These are phyloP conservation scores for Clonostachys rhizophaga DNA, from an alignment of 2,329 filamentous ascomycete genomes.

Conservation along the genomic window DNA sequence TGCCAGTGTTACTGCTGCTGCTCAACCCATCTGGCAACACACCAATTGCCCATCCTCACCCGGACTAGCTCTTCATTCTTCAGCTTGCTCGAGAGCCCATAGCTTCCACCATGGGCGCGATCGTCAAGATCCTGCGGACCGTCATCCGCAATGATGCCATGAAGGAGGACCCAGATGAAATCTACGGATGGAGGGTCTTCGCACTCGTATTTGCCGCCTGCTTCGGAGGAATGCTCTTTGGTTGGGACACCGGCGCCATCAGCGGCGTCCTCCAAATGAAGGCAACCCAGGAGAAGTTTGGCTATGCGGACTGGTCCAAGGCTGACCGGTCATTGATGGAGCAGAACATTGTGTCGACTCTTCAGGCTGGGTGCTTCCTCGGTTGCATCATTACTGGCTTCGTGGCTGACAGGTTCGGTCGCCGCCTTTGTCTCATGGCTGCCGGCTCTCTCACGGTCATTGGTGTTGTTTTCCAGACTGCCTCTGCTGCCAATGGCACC, in stretches of 20 bases:
- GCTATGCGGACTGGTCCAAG: constrained; percentile 18
- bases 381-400: constrained; percentile 54
- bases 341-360: constrained; percentile 65
- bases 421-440: constrained; percentile 48
- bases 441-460: constrained; percentile 52
- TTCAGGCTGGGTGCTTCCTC: constrained; percentile 65
- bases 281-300: constrained; percentile 43
- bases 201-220: constrained; percentile 59
- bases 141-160: constrained; percentile 69
- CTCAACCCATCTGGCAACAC: too few relatives aligned
- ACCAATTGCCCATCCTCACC: too few relatives aligned
- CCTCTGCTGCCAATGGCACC: constrained; percentile 45
- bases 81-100: too few relatives aligned
- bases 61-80: too few relatives aligned
- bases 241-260: constrained; percentile 58
- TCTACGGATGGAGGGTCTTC: constrained; percentile 68
- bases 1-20: too few relatives aligned
- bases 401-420: constrained; percentile 49
- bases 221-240: constrained; percentile 57
- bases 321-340: constrained; percentile 44
- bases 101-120: not conserved
- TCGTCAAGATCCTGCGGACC: constrained; percentile 37
- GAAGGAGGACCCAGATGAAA: constrained; percentile 59
- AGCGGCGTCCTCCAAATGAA: constrained; percentile 61
- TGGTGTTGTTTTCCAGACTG: constrained; percentile 61